A percentile compares a stretch with the other conserved stretches of the same genome.
Evolutionary conservation across 352 stramenopile genomes (phyloP).

Genomic region (Thalassiosira ordinaria): DNA sequence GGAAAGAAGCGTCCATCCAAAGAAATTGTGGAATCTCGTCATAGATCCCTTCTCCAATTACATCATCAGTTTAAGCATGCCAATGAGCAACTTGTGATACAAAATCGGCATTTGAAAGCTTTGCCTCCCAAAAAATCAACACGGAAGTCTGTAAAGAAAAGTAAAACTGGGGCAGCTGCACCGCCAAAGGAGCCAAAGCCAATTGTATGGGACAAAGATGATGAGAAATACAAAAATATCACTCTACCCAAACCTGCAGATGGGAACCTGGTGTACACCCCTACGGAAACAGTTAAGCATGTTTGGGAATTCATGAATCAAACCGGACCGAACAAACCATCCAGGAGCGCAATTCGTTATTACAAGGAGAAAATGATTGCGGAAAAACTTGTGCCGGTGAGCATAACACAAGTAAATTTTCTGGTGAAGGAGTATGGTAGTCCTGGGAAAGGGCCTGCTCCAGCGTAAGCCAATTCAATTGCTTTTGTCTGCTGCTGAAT

Average conservation of each 20-base stretch:
- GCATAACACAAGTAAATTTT: slow-evolving; percentile 24
- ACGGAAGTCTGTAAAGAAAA: too few species aligned
- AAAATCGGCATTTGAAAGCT: slow-evolving; percentile 11
- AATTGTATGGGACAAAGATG: slow-evolving; percentile 3
- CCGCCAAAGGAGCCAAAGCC: too few species aligned
- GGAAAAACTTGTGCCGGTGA: slow-evolving; percentile 13
- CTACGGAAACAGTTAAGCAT: slow-evolving; percentile 5
- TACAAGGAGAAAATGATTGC: slow-evolving; percentile 38
- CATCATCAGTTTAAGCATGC: slow-evolving; percentile 13
- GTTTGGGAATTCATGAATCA: neutral
- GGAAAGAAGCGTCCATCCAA: too few species aligned
- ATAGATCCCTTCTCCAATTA: neutral
- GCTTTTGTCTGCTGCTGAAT: neutral
- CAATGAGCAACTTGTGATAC: neutral
- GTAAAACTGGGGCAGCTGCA: too few species aligned
- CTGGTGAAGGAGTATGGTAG: neutral
- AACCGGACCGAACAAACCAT: neutral
- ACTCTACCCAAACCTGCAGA: neutral
- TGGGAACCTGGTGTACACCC: slow-evolving; percentile 15
- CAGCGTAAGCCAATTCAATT: too few species aligned
- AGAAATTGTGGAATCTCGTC: neutral
- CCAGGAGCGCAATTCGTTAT: neutral
- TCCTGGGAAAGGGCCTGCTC: neutral
- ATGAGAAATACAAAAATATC: slow-evolving; percentile 13
- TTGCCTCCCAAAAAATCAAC: neutral